Evolutionary conservation across 108 stramenopile genomes (phyloP), one percentile per base, ranked within the genome.

Genomic region (Skeletonema marinoi): DNA sequence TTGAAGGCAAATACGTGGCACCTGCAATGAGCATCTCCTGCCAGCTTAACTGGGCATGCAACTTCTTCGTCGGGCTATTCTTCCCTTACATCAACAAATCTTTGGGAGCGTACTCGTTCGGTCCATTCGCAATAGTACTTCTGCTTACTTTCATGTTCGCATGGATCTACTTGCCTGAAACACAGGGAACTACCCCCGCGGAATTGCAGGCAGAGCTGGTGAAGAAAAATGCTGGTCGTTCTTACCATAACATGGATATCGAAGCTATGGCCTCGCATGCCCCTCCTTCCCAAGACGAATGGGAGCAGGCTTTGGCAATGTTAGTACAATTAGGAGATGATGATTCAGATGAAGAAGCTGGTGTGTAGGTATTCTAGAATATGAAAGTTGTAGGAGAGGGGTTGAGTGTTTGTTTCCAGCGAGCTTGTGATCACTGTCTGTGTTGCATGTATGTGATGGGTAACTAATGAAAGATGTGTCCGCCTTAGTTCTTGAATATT

Each of bases 31-130:
- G 83, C 60, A 64, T 87, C 11, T 92, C 85, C 46, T 84, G 75
- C 48, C 92, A 95, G 82, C 67, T 98, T 25, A 98, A 99, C 75
- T 99, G 99, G 99, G 82, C 75, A 7, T 95, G 88, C 81, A 98
- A 97, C 86, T 94, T 97, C 70, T 68, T 96, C 61, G 91, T 98
- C 39, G 97, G 93, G 12, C 56, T 98, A 31, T 68, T 88, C 32
- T 99, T 98, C 82, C 99, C 98, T 6, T 88, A 85, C 73, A 78
- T 97, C 68, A 88, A 93, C 71, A 46, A 82, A 63, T 80, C 87
- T 58, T 70, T 94, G 54, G 82, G 78, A 9, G 46, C 94, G 2
- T 96, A 87, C 66, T 86, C 89, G 14, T 96, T 98, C 73, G 83
- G 63, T 50, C 96, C 96, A 36, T 96, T 96, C 80, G 97, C 90